Evolutionary conservation across 2,329 filamentous ascomycete genomes (phyloP), one percentile per base, ranked within the genome.

Genomic region (Talaromyces piceae): DNA sequence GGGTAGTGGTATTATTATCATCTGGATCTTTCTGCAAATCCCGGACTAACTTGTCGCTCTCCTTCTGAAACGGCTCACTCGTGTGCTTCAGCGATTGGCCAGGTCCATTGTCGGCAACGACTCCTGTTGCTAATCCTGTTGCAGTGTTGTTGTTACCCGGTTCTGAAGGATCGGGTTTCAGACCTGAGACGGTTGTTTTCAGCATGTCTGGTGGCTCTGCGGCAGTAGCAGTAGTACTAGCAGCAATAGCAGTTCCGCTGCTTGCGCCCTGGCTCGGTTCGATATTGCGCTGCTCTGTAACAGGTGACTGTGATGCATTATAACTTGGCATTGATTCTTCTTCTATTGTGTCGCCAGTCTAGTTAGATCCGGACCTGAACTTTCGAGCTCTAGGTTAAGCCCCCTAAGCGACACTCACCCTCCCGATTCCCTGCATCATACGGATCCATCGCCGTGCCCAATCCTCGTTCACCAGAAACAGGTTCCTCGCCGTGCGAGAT

Each of bases 361-460:
- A 41, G n/a, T 41, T 18, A 45, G 26, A 5, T 20, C 6, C 8
- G 5, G 3, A 16, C 31, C 18, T 18, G 13, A 4, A 31, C 28
- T 33, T 26, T 43, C 12, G 2, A 3, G 4, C 12, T 18, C 9
- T 16, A n/a, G 2, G 3, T 37, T 13, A 20, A 37, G n/a, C 20
- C 7, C 9, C 11, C 20, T 31, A 27, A 33, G 11, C 9, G 8
- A 37, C 41, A 57, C 71, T 58, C 67, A 81, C 75, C 78, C 73
- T 81, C 77, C n/a, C 80, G 70, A 66, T 93, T 93, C 45, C 88
- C 88, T 52, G 82, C 81, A 63, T 93, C 88, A 60, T 83, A 94
- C 0, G 88, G 88, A 65, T 91, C 84, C 11, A 79, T 81, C 41
- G 75, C 76, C 22, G 77, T 77, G 4, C 86, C 85, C 63, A 84